Percentiles rank a stretch among this genome's conserved stretches.
Conservation (phyloP, 495 filamentous ascomycete genomes). For the Tuber magnatum region DNA sequence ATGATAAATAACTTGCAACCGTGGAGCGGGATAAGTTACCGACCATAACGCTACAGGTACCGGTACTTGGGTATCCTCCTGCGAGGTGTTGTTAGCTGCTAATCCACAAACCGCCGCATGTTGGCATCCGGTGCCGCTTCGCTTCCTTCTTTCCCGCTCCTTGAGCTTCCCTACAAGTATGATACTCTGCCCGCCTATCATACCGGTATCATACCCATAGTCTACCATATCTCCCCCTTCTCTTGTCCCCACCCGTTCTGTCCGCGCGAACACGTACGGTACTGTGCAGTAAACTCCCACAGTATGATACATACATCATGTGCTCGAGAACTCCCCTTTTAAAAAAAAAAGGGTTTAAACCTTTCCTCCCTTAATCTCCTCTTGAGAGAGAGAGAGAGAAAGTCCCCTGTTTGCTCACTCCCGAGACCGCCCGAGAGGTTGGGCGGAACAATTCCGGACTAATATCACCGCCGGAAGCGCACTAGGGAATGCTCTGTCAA, state of each 20-base stretch:
- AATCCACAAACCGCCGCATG: neutral
- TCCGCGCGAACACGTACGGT: neutral
- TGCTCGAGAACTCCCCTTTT: neutral
- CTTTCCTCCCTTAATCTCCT: neutral
- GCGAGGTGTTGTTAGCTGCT: neutral
- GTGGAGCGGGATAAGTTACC: neutral
- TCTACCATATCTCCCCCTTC: neutral
- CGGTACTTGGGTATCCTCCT: neutral
- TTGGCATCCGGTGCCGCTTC: neutral
- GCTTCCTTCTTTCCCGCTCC: neutral
- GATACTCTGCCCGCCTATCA: neutral
- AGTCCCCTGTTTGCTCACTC: neutral
- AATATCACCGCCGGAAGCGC: neutral
- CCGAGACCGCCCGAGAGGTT: slow-evolving; percentile 1
- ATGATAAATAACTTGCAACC: neutral
- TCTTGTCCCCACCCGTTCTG: neutral
- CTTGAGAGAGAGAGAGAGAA: neutral
- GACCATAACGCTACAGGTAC: neutral
- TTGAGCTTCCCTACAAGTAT: neutral
- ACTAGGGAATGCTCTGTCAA: neutral
- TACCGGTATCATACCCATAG: neutral
- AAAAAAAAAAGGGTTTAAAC: neutral
- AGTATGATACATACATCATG: slow-evolving; percentile 4
- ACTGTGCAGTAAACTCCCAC: neutral
- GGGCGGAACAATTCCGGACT: neutral